phyloP scores from a whole-genome alignment of 805 yeast species.

The Yarrowia phangngaensis region DNA sequence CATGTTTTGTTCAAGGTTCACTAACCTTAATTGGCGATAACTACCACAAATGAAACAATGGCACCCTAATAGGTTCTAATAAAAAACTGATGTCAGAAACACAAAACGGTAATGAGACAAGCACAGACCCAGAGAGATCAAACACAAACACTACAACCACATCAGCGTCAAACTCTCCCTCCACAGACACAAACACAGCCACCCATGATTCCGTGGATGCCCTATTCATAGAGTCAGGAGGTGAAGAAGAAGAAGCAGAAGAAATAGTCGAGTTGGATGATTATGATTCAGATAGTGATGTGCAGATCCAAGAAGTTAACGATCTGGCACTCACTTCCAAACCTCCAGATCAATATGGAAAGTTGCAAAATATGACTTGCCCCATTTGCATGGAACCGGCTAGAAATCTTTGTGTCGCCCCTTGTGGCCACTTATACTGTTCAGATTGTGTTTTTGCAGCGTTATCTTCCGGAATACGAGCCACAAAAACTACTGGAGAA shows the following conservation, averaged over 20 bases:
- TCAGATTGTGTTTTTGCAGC: constrained; percentile 39
- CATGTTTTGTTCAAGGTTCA: not conserved
- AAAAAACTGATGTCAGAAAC: no score
- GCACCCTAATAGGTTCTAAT: not conserved
- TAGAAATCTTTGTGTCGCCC: constrained; percentile 36
- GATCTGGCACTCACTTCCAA: constrained; percentile 26
- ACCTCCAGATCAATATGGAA: not conserved
- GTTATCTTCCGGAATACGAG: constrained; percentile 33
- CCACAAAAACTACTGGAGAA: constrained; percentile 35
- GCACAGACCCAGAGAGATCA: no score
- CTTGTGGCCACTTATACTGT: constrained; percentile 43
- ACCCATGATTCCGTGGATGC: constrained; percentile 1
- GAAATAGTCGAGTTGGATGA: constrained; percentile 18
- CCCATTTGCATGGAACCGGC: constrained; percentile 41
- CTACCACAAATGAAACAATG: not conserved
- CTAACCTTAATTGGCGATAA: not conserved
- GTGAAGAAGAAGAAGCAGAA: constrained; percentile 26
- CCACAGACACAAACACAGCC: constrained; percentile 9
- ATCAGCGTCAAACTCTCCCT: not conserved
- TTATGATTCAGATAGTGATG: constrained; percentile 23
- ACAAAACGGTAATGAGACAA: no score
- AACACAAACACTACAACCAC: no score
- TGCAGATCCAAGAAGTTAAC: constrained; percentile 24
- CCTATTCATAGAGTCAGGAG: constrained; percentile 8
- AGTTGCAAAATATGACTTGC: constrained; percentile 33